These are phyloP conservation scores for Colletotrichum musicola DNA, from an alignment of 2,329 filamentous ascomycete species.

Conservation along the genomic window DNA sequence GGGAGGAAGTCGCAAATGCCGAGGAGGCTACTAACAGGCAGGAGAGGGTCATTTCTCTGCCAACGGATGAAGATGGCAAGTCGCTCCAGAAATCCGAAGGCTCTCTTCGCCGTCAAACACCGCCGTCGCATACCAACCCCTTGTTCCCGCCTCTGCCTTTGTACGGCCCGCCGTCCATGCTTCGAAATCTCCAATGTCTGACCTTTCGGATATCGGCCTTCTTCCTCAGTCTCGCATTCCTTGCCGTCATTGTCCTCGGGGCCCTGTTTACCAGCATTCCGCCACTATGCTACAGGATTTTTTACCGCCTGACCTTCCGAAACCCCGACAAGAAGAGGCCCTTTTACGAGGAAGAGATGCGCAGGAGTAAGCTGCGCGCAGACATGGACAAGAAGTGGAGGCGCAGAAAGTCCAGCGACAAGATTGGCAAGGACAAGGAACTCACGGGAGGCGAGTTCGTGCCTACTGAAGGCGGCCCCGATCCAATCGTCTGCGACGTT, in stretches of 20 bases:
- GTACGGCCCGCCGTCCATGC: constrained; percentile 79
- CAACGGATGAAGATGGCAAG: constrained; percentile 48
- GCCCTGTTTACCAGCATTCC: constrained; percentile 77
- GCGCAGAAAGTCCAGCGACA: constrained; percentile 53
- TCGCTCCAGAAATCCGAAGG: constrained; percentile 59
- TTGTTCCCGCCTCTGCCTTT: constrained; percentile 87
- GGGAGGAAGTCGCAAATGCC: constrained; percentile 46
- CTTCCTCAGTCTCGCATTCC: constrained; percentile 81
- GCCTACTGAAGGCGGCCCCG: constrained; percentile 83
- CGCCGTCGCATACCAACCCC: constrained; percentile 79
- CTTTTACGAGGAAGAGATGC: constrained; percentile 80
- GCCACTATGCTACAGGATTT: constrained; percentile 59
- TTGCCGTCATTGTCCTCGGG: constrained; percentile 81
- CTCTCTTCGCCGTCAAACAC: constrained; percentile 62
- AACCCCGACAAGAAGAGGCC: constrained; percentile 72
- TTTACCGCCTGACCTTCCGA: constrained; percentile 67
- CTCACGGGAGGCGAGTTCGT: constrained; percentile 69
- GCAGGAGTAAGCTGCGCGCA: constrained; percentile 67
- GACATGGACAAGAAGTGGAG: constrained; percentile 75
- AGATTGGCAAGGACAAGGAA: constrained; percentile 56
- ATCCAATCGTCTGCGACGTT: constrained; percentile 83
- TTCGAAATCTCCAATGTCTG: constrained; percentile 75
- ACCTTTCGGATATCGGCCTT: constrained; percentile 77
- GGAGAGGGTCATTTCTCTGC: constrained; percentile 44
- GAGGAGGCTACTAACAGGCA: constrained; percentile 48